A percentile compares a stretch with the other conserved stretches of the same genome.
Evolutionary conservation across 148 eudicot species (phyloP).

Genomic region (Camellia granthamiana): DNA sequence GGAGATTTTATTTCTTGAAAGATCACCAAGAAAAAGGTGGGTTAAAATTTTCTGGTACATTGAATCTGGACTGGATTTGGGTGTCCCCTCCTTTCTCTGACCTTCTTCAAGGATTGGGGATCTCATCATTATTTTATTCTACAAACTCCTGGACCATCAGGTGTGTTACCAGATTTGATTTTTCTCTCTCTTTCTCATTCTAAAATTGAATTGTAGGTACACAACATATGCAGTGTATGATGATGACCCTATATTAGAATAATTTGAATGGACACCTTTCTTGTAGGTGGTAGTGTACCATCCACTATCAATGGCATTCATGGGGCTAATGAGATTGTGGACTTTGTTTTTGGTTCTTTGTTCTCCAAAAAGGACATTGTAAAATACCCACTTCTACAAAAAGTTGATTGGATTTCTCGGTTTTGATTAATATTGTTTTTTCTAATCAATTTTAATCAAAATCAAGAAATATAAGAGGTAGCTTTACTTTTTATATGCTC

Average conservation of each 20-base stretch:
- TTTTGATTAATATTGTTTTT: neutral
- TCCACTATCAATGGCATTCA: conserved; percentile 19
- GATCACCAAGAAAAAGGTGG: neutral
- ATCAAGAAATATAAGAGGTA: too few relatives aligned
- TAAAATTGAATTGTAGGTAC: neutral
- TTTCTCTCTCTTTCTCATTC: neutral
- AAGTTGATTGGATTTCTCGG: neutral
- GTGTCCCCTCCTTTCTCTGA: neutral
- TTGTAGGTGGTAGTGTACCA: neutral
- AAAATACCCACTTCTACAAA: neutral
- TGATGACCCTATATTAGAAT: neutral
- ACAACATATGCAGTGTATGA: neutral
- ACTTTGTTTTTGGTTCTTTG: neutral
- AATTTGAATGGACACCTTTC: conserved; percentile 7
- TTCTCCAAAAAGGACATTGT: neutral
- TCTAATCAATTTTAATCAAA: neutral
- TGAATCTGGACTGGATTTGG: conserved; percentile 4
- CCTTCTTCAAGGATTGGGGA: conserved; percentile 1
- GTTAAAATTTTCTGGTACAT: neutral
- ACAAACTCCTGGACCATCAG: conserved; percentile 8
- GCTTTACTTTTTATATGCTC: too few relatives aligned
- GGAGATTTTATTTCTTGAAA: neutral
- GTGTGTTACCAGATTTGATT: neutral
- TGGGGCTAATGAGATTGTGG: neutral
- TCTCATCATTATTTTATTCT: neutral